phyloP scores from a whole-genome alignment of 208 protist genomes.

The Leptomonas pyrrhocoris region DNA sequence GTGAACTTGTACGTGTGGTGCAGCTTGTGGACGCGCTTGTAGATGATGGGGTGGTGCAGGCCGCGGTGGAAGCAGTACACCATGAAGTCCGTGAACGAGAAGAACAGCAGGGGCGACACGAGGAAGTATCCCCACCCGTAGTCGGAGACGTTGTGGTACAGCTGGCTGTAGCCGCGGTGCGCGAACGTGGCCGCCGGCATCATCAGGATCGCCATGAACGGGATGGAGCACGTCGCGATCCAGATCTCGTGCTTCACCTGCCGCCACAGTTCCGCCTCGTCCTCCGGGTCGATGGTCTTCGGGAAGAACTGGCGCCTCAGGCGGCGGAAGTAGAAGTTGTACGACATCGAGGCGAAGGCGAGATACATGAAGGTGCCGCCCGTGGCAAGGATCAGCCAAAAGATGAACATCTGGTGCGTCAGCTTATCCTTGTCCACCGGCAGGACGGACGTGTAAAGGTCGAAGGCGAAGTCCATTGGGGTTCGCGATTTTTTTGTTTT shows the following conservation, averaged over 20 bases:
- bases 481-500: conserved; percentile 38
- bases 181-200: conserved; percentile 68
- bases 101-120: conserved; percentile 75
- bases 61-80: conserved; percentile 94
- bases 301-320: conserved; percentile 68
- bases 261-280: conserved; percentile 41
- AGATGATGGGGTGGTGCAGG: conserved; percentile 91
- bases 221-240: conserved; percentile 77
- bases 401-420: conserved; percentile 60
- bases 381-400: conserved; percentile 73
- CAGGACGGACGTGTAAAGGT: conserved; percentile 56
- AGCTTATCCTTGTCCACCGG: conserved; percentile 62
- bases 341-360: conserved; percentile 53
- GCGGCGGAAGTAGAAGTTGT: conserved; percentile 60
- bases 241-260: conserved; percentile 77
- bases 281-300: conserved; percentile 62
- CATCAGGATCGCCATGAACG: conserved; percentile 80
- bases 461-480: conserved; percentile 60
- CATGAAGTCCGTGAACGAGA: conserved; percentile 92
- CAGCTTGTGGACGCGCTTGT: conserved; percentile 88
- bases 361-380: conserved; percentile 72
- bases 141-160: conserved; percentile 81
- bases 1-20: conserved; percentile 92
- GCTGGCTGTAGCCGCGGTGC: conserved; percentile 78
- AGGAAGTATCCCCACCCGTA: conserved; percentile 79